Conservation (phyloP, 768 basidiomycete species). For the Psilocybe cyanescens region DNA sequence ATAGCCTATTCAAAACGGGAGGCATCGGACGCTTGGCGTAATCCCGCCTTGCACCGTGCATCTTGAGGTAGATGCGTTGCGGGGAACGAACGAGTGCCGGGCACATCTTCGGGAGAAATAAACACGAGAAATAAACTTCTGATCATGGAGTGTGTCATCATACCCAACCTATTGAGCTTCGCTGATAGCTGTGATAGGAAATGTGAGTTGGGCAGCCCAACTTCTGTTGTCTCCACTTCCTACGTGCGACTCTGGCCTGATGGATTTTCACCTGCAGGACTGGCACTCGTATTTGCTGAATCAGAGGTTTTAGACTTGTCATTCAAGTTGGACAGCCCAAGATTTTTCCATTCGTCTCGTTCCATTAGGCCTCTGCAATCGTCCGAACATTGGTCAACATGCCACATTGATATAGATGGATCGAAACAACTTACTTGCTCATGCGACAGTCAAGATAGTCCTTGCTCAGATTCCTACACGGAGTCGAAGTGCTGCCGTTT, state of each 20-base stretch:
- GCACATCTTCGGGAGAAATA: neutral
- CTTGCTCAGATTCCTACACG: slow-evolving; percentile 74
- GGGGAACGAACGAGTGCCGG: neutral
- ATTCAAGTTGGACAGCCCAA: slow-evolving; percentile 69
- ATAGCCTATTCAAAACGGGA: neutral
- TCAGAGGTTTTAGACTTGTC: slow-evolving; percentile 23
- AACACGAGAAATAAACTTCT: neutral
- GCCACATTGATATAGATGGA: neutral
- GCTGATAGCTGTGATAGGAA: neutral
- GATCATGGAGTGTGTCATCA: too few relatives aligned
- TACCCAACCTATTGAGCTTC: too few relatives aligned
- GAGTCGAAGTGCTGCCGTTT: slow-evolving; percentile 72
- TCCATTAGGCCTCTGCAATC: slow-evolving; percentile 84
- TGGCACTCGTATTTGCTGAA: slow-evolving; percentile 6
- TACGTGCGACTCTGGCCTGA: slow-evolving; percentile 20
- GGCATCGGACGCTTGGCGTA: neutral
- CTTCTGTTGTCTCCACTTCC: neutral
- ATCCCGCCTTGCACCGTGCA: neutral
- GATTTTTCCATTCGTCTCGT: slow-evolving; percentile 83
- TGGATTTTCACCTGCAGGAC: slow-evolving; percentile 9
- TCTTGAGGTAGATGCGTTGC: neutral
- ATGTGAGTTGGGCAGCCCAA: neutral
- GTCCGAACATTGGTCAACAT: neutral
- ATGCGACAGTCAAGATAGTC: slow-evolving; percentile 89
- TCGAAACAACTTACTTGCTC: slow-evolving; percentile 63